Conservation (phyloP, 1,284 basidiomycete species). For the Takashimella tepidaria region DNA sequence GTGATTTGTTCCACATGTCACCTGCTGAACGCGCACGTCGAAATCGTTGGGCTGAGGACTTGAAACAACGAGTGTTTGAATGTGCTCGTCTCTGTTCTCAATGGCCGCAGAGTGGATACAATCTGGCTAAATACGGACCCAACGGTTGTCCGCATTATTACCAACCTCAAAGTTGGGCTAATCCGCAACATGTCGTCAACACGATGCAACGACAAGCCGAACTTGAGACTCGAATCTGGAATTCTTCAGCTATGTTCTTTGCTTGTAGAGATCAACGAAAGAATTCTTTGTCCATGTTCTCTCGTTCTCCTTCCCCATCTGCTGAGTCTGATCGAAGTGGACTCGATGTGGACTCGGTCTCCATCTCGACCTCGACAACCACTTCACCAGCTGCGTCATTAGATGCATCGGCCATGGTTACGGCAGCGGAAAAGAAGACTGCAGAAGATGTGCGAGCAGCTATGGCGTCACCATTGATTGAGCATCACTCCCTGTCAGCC, state of each 20-base stretch:
- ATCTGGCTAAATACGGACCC: slow-evolving; percentile 65
- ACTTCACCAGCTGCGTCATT: slow-evolving; percentile 20
- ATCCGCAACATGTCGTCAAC: slow-evolving; percentile 59
- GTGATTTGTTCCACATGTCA: neutral
- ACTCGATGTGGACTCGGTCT: slow-evolving; percentile 1
- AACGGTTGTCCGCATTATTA: slow-evolving; percentile 54
- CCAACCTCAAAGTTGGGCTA: slow-evolving; percentile 63
- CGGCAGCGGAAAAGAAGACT: slow-evolving; percentile 18
- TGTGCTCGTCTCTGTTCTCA: slow-evolving; percentile 51
- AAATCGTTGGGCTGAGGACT: slow-evolving; percentile 32
- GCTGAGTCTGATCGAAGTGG: slow-evolving; percentile 21
- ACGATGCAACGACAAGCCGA: slow-evolving; percentile 59
- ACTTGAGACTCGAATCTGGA: slow-evolving; percentile 37
- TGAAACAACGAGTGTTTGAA: slow-evolving; percentile 31
- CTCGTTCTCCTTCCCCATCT: slow-evolving; percentile 17
- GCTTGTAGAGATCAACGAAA: slow-evolving; percentile 6
- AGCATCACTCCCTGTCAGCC: slow-evolving; percentile 8
- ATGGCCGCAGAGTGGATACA: slow-evolving; percentile 74
- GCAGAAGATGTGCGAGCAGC: slow-evolving; percentile 31
- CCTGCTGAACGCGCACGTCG: slow-evolving; percentile 16
- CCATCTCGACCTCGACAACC: slow-evolving; percentile 16
- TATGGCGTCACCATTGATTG: slow-evolving; percentile 33
- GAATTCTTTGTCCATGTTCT: slow-evolving; percentile 5
- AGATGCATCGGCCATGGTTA: slow-evolving; percentile 3
- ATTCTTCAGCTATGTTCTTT: slow-evolving; percentile 22